Evolutionary conservation across 2,329 filamentous ascomycete genomes (phyloP), one percentile per base, ranked within the genome.

Genomic region (Lasiodiplodia sp.): DNA sequence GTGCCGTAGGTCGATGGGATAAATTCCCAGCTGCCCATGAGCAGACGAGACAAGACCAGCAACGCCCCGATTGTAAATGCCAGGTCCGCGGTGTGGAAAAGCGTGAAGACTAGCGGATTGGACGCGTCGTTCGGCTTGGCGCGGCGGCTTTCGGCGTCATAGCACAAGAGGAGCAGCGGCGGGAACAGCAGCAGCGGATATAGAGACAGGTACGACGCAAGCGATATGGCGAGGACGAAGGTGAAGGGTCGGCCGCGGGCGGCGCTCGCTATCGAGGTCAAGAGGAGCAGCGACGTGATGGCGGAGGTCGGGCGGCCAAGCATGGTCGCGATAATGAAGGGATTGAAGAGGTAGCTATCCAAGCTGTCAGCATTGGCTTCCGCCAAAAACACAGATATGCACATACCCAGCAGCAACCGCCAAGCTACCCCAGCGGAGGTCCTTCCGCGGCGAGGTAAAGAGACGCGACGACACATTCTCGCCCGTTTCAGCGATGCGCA

Each of bases 241-340:
- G 91, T 92, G 73, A 93, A 74, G 53, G 77, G 88, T 62, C 88
- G 89, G 67, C 93, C 94, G 34, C 86, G 83, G 57, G 94, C 89
- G 53, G 95, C 95, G 78, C 92, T 93, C 18, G 92, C 87, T 66
- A 97, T 87, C 70, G 95, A 92, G 72, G 92, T 89, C 37, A 98
- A 88, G 73, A 97, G 92, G 73, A 94, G 94, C 77, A 92, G 92
- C 68, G 92, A 96, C 0, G 94, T 94, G 78, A 99, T 95, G 69
- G 95, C 90, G 71, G 89, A 92, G 0, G 95, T 97, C 1, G 96
- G 92, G 51, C 95, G 91, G 31, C 92, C 95, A 69, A 99, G 87
- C 78, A 95, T 98, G 21, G 94, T 94, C 55, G 94, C 89, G 70
- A 99, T 88, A 1, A 94, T 97, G 77, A 97, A 97, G 0, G 96